phyloP scores from a whole-genome alignment of 129 eudicot species.

The Centrapalus pauciflorus region DNA sequence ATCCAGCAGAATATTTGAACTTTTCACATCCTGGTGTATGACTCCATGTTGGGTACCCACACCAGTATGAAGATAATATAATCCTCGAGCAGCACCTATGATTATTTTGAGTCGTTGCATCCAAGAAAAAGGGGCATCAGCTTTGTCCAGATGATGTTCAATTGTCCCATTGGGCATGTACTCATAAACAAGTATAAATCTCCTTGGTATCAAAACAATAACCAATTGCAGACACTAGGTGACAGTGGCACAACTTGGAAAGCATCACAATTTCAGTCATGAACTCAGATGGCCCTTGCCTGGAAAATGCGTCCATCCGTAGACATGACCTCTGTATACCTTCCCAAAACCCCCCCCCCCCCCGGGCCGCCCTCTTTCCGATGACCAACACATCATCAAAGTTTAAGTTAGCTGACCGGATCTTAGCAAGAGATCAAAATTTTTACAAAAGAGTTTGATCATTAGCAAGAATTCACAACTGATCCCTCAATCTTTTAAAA shows the following conservation, averaged over 20 bases:
- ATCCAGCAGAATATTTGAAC: slow-evolving; percentile 15
- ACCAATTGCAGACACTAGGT: slow-evolving; percentile 26
- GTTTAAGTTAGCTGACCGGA: too few relatives aligned
- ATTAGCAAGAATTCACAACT: too few relatives aligned
- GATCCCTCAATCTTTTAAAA: too few relatives aligned
- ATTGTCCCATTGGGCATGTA: slow-evolving; percentile 36
- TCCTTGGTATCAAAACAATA: slow-evolving; percentile 19
- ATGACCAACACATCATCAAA: too few relatives aligned
- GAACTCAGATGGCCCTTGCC: slow-evolving; percentile 24
- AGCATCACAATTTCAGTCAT: slow-evolving; percentile 26
- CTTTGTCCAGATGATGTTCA: slow-evolving; percentile 31
- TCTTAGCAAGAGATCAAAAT: too few relatives aligned
- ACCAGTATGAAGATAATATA: slow-evolving; percentile 26
- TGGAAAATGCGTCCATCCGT: too few relatives aligned
- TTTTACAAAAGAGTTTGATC: too few relatives aligned
- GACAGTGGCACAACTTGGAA: slow-evolving; percentile 25
- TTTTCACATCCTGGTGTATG: slow-evolving; percentile 16
- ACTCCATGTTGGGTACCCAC: slow-evolving; percentile 15
- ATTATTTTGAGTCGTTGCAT: slow-evolving; percentile 6
- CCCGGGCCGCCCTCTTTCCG: too few relatives aligned
- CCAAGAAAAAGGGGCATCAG: slow-evolving; percentile 12
- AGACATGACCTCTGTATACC: too few relatives aligned
- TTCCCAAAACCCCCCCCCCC: too few relatives aligned
- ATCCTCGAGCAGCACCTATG: slow-evolving; percentile 21
- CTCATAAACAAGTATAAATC: slow-evolving; percentile 43